A percentile compares a stretch with the other conserved stretches of the same genome.
phyloP scores from a whole-genome alignment of 2,329 filamentous ascomycete species.

The Madurella mycetomatis region DNA sequence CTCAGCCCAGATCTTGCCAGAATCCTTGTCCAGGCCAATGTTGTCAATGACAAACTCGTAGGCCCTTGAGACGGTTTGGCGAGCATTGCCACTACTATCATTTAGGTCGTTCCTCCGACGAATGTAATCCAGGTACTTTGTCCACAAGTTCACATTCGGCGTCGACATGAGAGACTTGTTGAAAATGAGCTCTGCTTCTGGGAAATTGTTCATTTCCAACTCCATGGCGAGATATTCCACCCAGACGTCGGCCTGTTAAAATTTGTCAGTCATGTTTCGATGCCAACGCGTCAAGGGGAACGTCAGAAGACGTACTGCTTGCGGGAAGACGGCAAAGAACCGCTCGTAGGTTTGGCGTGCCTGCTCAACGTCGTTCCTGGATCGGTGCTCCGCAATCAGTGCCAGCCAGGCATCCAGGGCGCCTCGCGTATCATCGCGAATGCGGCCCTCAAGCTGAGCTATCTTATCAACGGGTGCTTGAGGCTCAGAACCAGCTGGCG shows the following conservation, averaged over 20 bases:
- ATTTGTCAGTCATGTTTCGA: constrained; percentile 30
- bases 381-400: constrained; percentile 79
- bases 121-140: constrained; percentile 90
- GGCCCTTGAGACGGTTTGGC: constrained; percentile 73
- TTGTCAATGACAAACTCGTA: constrained; percentile 91
- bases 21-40: constrained; percentile 86
- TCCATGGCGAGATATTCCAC: constrained; percentile 86
- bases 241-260: constrained; percentile 78
- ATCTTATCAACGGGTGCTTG: constrained; percentile 63
- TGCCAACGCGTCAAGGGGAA: neutral
- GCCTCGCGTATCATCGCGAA: constrained; percentile 87
- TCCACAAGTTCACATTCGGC: constrained; percentile 84
- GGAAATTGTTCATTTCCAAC: constrained; percentile 77
- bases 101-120: constrained; percentile 86
- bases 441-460: constrained; percentile 80
- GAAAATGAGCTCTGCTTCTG: constrained; percentile 78
- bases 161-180: constrained; percentile 71
- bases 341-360: constrained; percentile 76
- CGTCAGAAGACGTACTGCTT: constrained; percentile 67
- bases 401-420: constrained; percentile 89
- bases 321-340: constrained; percentile 83
- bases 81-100: constrained; percentile 71
- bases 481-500: constrained; percentile 23
- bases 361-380: constrained; percentile 76
- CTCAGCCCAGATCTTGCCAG: constrained; percentile 86